Conservation (phyloP, 768 basidiomycete genomes). For the Suillus fuscotomentosus region DNA sequence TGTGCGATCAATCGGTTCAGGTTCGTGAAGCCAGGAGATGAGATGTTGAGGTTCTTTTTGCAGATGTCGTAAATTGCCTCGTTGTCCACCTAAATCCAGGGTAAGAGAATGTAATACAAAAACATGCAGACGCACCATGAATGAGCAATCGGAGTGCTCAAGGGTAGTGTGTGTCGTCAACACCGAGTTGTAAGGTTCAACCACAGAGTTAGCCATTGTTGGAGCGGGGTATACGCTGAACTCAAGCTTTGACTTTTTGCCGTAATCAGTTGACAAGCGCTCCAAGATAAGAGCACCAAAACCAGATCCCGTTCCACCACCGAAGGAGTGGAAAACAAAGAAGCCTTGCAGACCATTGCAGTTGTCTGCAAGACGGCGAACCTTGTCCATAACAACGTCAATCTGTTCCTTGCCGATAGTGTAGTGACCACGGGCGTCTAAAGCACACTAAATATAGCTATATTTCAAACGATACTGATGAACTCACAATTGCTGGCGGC, state of each 20-base stretch:
- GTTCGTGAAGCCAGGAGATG: conserved; percentile 90
- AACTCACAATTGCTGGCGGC: conserved; percentile 96
- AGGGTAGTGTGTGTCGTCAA: conserved; percentile 97
- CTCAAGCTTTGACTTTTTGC: conserved; percentile 98
- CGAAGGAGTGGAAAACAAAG: conserved; percentile 99
- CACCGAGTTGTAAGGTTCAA: conserved; percentile 97
- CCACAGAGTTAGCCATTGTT: conserved; percentile 89
- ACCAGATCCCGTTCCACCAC: conserved; percentile 98
- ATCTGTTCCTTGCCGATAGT: conserved; percentile 98
- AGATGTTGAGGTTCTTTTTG: conserved; percentile 89
- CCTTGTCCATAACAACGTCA: conserved; percentile 93
- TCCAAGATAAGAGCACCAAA: conserved; percentile 97
- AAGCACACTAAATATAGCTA: conserved; percentile 7
- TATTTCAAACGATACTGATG: not conserved
- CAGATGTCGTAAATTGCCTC: conserved; percentile 76
- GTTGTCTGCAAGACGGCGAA: conserved; percentile 93
- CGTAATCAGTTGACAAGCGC: conserved; percentile 94
- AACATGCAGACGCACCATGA: conserved; percentile 67
- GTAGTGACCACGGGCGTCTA: conserved; percentile 97
- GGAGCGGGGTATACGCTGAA: conserved; percentile 97
- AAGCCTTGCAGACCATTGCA: conserved; percentile 97
- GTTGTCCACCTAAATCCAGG: conserved; percentile 61
- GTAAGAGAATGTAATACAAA: conserved; percentile 8
- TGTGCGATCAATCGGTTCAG: conserved; percentile 97
- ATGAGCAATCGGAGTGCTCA: conserved; percentile 98